Base-by-base conservation (phyloP, 495 filamentous ascomycete genomes). In the Talaromyces liani region DNA sequence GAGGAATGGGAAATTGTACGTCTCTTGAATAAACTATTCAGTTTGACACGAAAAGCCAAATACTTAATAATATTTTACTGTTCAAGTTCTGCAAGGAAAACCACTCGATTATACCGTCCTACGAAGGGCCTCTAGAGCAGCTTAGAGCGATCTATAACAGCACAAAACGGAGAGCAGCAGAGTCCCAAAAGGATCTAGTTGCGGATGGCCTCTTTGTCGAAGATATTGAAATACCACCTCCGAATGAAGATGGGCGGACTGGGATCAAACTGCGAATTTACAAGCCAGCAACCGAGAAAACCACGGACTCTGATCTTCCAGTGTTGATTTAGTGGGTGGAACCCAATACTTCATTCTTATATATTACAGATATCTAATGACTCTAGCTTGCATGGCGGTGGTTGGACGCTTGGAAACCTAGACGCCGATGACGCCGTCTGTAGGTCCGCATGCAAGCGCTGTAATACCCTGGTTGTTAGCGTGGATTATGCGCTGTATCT, bases 321-420 rank as follows among this genome's bases (percentile, higher is more conserved):
- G 55, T 33, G 22, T 33, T 58, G 0, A 58, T 58, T 58, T 58
- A 58, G 55, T 58, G 36, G 55, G 55, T 58, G 55, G 10, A 58
- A 34, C 12, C 12, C 27, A 27, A 27, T n/a, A 7, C 8, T 12
- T 10, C 3, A 14, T n/a, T 29, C 55, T 58, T 58, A 33, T 33
- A 58, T 58, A 31, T n/a, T 58, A 58, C 22, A 29, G 24, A 16
- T 33, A 29, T 58, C 27, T 58, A 16, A 29, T 58, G 36, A 31
- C 27, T 58, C 12, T 33, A 58, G 55, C 55, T 10, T 58, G 55
- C 55, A 58, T 33, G 55, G 55, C 22, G 55, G 55, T 3, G 55
- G 55, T 31, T 58, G 55, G 55, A 58, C 55, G 27, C 24, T 58
- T 58, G 55, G 55, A 33, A 58, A 58, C 18, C 27, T 58, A 58